These are phyloP conservation scores for Camellia lanceoleosa DNA, from an alignment of 148 eudicot genomes.

Conservation along the genomic window DNA sequence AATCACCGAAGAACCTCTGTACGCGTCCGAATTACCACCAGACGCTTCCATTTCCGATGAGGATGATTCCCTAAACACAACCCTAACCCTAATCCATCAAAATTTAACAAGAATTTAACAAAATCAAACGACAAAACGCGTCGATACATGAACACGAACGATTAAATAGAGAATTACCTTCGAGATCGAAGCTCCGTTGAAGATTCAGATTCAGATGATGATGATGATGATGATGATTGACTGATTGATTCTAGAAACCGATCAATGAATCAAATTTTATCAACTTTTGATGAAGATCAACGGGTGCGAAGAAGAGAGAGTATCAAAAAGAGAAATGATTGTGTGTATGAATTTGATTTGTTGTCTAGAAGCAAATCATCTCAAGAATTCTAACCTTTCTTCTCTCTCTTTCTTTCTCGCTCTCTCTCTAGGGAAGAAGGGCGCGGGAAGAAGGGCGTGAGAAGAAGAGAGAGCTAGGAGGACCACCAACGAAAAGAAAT, in stretches of 20 bases:
- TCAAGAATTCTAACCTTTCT: no score
- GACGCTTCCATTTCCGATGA: conserved; percentile 51
- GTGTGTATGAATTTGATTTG: no score
- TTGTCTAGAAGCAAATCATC: no score
- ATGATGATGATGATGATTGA: neutral
- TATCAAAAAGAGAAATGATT: neutral
- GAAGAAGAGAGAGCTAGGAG: no score
- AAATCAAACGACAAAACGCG: no score
- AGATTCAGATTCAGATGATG: neutral
- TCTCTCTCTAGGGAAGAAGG: no score
- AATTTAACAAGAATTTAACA: neutral
- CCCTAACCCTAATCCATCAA: conserved; percentile 37
- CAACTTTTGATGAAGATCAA: no score
- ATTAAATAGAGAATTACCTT: conserved; percentile 26
- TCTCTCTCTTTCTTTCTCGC: no score
- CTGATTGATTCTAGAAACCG: neutral
- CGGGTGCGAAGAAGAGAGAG: neutral
- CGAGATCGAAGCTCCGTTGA: conserved; percentile 40
- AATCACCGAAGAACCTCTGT: conserved; percentile 33
- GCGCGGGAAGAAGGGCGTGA: no score
- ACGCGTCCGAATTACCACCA: conserved; percentile 48
- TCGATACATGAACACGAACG: no score
- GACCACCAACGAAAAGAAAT: no score
- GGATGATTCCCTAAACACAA: conserved; percentile 40
- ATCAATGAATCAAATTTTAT: neutral